A percentile compares a stretch with the other conserved stretches of the same genome.
Conservation (phyloP, 192 early-diverging fungal species). For the Chytriomyces sp. region DNA sequence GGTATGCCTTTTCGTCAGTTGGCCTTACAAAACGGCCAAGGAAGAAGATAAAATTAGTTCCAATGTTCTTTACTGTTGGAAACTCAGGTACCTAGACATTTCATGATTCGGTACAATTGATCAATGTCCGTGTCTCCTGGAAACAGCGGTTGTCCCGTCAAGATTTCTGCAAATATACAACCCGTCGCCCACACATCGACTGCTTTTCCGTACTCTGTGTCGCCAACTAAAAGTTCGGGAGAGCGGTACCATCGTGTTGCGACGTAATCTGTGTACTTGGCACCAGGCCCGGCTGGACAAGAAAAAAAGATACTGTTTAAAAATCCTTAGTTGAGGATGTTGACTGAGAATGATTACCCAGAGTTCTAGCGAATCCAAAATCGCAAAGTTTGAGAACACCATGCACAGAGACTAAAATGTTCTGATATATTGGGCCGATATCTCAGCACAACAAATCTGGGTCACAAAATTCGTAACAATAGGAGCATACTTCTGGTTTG, state of each 20-base stretch:
- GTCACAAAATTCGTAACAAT: too few relatives aligned
- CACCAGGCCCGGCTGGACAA: slow-evolving; percentile 61
- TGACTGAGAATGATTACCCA: slow-evolving; percentile 35
- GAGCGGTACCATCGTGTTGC: slow-evolving; percentile 68
- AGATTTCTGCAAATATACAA: slow-evolving; percentile 67
- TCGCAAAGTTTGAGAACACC: slow-evolving; percentile 69
- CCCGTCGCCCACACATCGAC: slow-evolving; percentile 71
- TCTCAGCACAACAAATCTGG: background rate
- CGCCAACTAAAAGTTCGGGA: slow-evolving; percentile 65
- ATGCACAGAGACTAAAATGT: slow-evolving; percentile 63
- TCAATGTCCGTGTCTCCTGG: slow-evolving; percentile 71
- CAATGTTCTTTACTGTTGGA: background rate
- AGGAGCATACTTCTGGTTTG: slow-evolving; percentile 64
- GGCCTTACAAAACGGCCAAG: slow-evolving; percentile 37
- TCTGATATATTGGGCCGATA: slow-evolving; percentile 32
- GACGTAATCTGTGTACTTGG: slow-evolving; percentile 71
- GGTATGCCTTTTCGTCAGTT: slow-evolving; percentile 61
- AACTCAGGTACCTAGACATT: slow-evolving; percentile 50
- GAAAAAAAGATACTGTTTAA: background rate
- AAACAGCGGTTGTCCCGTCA: slow-evolving; percentile 68
- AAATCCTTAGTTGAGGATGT: background rate
- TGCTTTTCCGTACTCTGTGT: slow-evolving; percentile 69
- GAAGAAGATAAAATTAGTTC: background rate
- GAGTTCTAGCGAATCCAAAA: slow-evolving; percentile 70
- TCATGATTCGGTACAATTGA: slow-evolving; percentile 69